Conservation (phyloP, 2,329 filamentous ascomycete genomes). For the Chrysoporthe puriensis region DNA sequence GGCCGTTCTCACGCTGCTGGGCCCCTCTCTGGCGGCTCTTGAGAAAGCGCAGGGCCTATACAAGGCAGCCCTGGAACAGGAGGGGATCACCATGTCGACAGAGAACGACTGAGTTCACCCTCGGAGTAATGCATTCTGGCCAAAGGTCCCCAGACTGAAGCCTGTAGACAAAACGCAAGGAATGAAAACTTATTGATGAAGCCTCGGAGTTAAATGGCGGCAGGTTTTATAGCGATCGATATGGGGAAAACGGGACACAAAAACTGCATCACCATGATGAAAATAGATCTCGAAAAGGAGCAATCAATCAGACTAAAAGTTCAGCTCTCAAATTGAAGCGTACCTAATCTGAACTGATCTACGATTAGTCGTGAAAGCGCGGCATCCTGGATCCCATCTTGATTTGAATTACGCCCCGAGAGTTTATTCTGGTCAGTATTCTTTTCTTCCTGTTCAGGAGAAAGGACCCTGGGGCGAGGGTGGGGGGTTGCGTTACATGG, state of each 20-base stretch:
- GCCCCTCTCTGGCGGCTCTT: slow-evolving; percentile 72
- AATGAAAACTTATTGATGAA: neutral
- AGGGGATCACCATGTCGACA: slow-evolving; percentile 43
- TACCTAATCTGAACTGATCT: neutral
- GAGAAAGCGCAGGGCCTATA: slow-evolving; percentile 73
- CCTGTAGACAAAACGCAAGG: no score
- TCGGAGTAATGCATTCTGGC: neutral
- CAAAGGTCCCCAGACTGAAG: no score
- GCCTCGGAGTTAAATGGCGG: neutral
- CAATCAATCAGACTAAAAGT: neutral
- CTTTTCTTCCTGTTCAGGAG: neutral
- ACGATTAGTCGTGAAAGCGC: neutral
- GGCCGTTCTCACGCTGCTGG: slow-evolving; percentile 76
- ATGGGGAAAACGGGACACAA: neutral
- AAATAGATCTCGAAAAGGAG: neutral
- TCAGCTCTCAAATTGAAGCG: neutral
- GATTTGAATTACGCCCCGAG: no score
- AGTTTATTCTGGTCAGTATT: neutral
- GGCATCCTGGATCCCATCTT: no score
- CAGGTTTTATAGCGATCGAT: neutral
- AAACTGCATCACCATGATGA: neutral
- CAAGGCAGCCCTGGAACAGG: slow-evolving; percentile 69
- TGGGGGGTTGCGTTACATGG: neutral
- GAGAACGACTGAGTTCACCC: slow-evolving; percentile 23
- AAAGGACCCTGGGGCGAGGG: neutral